Base-by-base conservation (phyloP, 805 yeast genomes). In the Yarrowia keelungensis region DNA sequence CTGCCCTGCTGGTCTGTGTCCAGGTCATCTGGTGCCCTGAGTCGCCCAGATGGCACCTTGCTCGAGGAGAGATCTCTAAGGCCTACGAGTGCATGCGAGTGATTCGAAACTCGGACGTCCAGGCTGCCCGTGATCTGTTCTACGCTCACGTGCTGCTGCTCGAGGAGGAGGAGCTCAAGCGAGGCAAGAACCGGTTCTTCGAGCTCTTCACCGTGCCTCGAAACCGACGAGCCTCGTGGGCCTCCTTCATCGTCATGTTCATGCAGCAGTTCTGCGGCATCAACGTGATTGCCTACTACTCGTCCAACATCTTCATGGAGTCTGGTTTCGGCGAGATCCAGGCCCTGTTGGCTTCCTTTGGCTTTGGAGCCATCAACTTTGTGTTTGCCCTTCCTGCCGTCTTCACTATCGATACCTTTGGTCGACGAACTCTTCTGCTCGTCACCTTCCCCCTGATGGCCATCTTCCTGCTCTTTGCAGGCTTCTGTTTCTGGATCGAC, bases 241-340 rank as follows among this genome's bases (percentile, higher is more conserved):
- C 91, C 68, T 86, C 96, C 3, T 89, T 89, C 85, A 83, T 91
- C 71, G 91, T 88, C 70, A 91, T 92, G 87, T 89, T 91, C 75
- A 89, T 89, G 91, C 97, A 91, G 80, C 97, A 91, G 77, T 89
- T 91, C 80, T 91, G 97, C 79, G 97, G 97, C 73, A 86, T 91
- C 77, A 91, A 91, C 75, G 94, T 91, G 67, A 90, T 91, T 78
- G 94, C 96, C 19, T 89, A 90, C 79, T 91, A 90, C 78, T 89
- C 94, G 0, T 88, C 95, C 0, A 82, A 89, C 10, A 91, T 91
- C 69, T 91, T 91, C 79, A 77, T 83, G 26, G 83, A 87, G 69
- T 86, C 92, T 26, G 89, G 89, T 51, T 87, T 89, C 78, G 78
- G 84, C 49, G 86, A 84, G 70, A 81, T 84, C 71, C 82, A 85